A percentile compares a stretch with the other conserved stretches of the same genome.
Evolutionary conservation across 805 yeast species (phyloP).

Genomic region (Lachancea sp.): DNA sequence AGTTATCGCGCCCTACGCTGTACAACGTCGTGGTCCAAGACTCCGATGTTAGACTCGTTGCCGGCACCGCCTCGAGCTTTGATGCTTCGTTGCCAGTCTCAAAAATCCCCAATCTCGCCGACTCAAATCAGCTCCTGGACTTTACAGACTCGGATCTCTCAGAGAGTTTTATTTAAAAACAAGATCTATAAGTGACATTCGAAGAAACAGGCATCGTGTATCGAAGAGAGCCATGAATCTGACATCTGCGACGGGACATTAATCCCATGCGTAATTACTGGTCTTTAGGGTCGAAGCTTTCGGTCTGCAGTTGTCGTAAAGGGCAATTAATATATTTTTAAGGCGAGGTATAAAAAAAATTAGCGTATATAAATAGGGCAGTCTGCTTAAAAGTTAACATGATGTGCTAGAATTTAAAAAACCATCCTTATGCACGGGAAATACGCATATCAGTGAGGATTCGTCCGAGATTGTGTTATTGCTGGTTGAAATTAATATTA

Average conservation of each 20-base stretch:
- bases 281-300: background rate
- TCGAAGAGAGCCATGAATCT: too few relatives aligned
- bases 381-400: too few relatives aligned
- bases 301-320: background rate
- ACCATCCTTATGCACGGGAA: slow-evolving; percentile 99
- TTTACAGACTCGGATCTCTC: slow-evolving; percentile 10
- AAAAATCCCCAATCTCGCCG: background rate
- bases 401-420: slow-evolving; percentile 17
- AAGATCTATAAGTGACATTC: background rate
- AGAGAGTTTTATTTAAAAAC: background rate
- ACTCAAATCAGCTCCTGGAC: slow-evolving; percentile 8
- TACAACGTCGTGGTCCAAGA: background rate
- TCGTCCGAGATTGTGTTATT: slow-evolving; percentile 99
- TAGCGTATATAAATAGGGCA: background rate
- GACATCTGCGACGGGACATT: too few relatives aligned
- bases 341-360: background rate
- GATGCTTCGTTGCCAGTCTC: background rate
- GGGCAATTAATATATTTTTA: background rate
- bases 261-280: too few relatives aligned
- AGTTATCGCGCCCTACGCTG: background rate
- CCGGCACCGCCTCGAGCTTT: background rate
- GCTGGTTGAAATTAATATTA: slow-evolving; percentile 97
- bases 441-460: slow-evolving; percentile 99
- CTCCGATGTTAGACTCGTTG: background rate
- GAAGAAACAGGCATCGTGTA: background rate